Evolutionary conservation across 2,329 filamentous ascomycete species (phyloP), one percentile per base, ranked within the genome.

Genomic region (Colletotrichum sp.): DNA sequence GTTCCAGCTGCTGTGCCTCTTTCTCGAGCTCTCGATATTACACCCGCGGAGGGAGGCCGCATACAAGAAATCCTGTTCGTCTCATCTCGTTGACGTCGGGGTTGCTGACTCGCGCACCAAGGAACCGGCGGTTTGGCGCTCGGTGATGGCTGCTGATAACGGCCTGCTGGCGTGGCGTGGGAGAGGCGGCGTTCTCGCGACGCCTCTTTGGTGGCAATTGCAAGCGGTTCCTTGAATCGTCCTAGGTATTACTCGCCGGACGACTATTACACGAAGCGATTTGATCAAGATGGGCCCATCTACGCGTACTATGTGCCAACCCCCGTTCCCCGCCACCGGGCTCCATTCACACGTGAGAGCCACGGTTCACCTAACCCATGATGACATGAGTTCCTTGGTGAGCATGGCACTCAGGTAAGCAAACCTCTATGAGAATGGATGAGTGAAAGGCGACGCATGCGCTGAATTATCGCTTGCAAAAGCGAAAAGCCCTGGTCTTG

Each of bases 201-300:
- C 30, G 60, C 60, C 34, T 26, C 30, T 39, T 16, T 52, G 18
- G 52, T 60, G 70, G 63, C 70, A 72, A 72, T 21, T 72, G 34
- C 28, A 72, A 71, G 62, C 69, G 68, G 15, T 62, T n/a, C 16
- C 18, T 63, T 49, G 57, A 63, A 59, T 55, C 39, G 57, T 9
- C 34, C 8, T 13, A 8, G 15, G 28, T 26, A 26, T 39, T 26
- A 30, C 39, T n/a, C n/a, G n/a, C n/a, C 60, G 13, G 13, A 15
- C 21, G 26, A n/a, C 16, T n/a, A 73, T 73, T 65, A 65, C 70
- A 76, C 49, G 34, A 73, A 65, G 64, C 55, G 21, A 60, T 65
- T 65, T 69, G 57, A 72, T 72, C 55, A 75, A 68, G 24, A 72
- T 57, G 52, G 55, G 30, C 63, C 63, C 69, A 63, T 75, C 69